These are phyloP conservation scores for Debaryomycetaceae sp. DNA, from an alignment of 1,139 yeast genomes.

Conservation along the genomic window DNA sequence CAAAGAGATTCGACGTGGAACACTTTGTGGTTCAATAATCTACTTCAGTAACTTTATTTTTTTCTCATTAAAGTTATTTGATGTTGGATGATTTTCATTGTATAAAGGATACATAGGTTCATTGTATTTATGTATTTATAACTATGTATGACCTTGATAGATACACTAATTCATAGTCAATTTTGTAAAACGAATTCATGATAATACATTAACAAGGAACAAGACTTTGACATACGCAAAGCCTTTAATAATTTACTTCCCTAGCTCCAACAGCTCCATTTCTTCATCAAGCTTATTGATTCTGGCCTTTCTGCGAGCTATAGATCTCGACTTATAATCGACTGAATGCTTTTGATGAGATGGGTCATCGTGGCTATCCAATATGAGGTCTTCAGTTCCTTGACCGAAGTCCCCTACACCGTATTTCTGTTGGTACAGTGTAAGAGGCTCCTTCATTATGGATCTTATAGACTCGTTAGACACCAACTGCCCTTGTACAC, in stretches of 20 bases:
- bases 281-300: conserved; percentile 29
- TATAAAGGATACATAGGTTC: background rate
- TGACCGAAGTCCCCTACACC: conserved; percentile 9
- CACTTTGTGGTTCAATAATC: conserved; percentile 22
- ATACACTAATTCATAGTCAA: too few relatives aligned
- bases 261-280: conserved; percentile 22
- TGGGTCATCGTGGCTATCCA: conserved; percentile 10
- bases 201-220: too few relatives aligned
- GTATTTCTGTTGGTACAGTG: conserved; percentile 29
- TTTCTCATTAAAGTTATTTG: conserved; percentile 1
- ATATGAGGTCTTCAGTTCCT: conserved; percentile 5
- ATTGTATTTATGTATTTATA: conserved; percentile 1
- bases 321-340: conserved; percentile 31
- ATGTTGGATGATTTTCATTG: conserved; percentile 1
- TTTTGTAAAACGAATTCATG: too few relatives aligned
- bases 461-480: conserved; percentile 46
- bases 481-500: conserved; percentile 60
- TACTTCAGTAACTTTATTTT: background rate
- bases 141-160: background rate
- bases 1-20: conserved; percentile 36
- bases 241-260: conserved; percentile 1
- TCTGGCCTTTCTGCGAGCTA: conserved; percentile 33
- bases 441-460: conserved; percentile 40
- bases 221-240: background rate
- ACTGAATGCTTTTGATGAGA: conserved; percentile 14